A percentile compares a stretch with the other conserved stretches of the same genome.
Evolutionary conservation across 106 monocot genomes (phyloP).

Genomic region (Gastrodia elata): DNA sequence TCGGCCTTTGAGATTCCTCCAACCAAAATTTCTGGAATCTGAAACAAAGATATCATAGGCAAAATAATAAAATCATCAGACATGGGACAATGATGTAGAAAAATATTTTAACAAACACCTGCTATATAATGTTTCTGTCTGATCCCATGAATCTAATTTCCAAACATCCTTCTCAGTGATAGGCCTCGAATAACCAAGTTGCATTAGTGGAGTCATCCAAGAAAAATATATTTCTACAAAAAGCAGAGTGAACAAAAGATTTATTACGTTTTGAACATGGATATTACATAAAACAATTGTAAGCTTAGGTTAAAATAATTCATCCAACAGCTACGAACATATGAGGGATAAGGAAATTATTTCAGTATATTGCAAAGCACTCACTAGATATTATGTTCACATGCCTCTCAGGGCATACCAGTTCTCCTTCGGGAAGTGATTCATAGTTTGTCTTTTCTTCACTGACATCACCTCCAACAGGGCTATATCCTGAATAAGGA

Average conservation of each 20-base stretch:
- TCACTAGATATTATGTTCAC: slow-evolving; percentile 72
- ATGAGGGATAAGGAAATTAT: too few relatives aligned
- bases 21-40: too few relatives aligned
- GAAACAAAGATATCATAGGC: too few relatives aligned
- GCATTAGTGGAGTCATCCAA: slow-evolving; percentile 92
- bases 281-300: too few relatives aligned
- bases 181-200: slow-evolving; percentile 72
- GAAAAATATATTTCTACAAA: slow-evolving; percentile 51
- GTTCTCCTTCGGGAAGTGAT: slow-evolving; percentile 55
- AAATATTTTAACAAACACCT: slow-evolving; percentile 46
- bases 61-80: too few relatives aligned
- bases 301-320: too few relatives aligned
- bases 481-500: slow-evolving; percentile 61
- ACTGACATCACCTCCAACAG: slow-evolving; percentile 29
- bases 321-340: too few relatives aligned
- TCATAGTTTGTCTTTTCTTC: slow-evolving; percentile 59
- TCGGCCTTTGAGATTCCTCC: too few relatives aligned
- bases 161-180: slow-evolving; percentile 94
- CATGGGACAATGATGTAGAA: too few relatives aligned
- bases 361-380: too few relatives aligned
- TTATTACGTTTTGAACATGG: too few relatives aligned
- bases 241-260: neutral
- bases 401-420: slow-evolving; percentile 76
- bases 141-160: slow-evolving; percentile 95
- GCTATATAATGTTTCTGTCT: slow-evolving; percentile 65